Evolutionary conservation across 2,329 filamentous ascomycete species (phyloP), one percentile per base, ranked within the genome.

Genomic region (Akanthomyces lecanii): DNA sequence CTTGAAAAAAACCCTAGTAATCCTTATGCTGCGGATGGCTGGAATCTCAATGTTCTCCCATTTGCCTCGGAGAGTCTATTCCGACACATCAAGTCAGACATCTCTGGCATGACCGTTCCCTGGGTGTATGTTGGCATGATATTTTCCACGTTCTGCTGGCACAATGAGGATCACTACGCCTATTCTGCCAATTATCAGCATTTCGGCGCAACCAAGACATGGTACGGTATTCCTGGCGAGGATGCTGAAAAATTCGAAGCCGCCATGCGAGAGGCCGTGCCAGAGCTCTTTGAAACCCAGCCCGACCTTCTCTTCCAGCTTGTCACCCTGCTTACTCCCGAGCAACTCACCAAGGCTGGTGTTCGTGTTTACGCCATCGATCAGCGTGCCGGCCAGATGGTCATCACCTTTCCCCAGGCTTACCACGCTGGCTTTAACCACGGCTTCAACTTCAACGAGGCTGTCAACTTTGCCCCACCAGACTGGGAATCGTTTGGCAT

Each of bases 51-150:
- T 70, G 88, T 96, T 53, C 82, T 98, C 65, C 95, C 95, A 0
- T 86, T 98, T 59, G 89, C 97, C 67, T 87, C 89, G 1, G 94
- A 98, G 59, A 97, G 93, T 54, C 80, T 99, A 1, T 99, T 99
- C 79, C 86, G 94, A 55, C 91, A 99, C 70, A 98, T 99, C 80
- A 98, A 98, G 74, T 92, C 94, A 0, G 95, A 99, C 72, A 96
- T 99, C 60, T 98, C 95, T 2, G 95, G 95, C 44, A 99, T 99
- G 95, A 99, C 95, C 0, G 94, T 99, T 8, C 95, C 95, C 0
- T 99, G 95, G 95, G 87, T 99, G 4, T 99, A 99, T 72, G 95
- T 99, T 4, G 95, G 95, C 65, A 99, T 99, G 95, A 96, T 96
- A 45, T 99, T 99, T 74, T 99, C 95, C 0, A 98, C 95, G 0